These are phyloP conservation scores for Candida montana DNA, from an alignment of 805 yeast species.

Conservation along the genomic window DNA sequence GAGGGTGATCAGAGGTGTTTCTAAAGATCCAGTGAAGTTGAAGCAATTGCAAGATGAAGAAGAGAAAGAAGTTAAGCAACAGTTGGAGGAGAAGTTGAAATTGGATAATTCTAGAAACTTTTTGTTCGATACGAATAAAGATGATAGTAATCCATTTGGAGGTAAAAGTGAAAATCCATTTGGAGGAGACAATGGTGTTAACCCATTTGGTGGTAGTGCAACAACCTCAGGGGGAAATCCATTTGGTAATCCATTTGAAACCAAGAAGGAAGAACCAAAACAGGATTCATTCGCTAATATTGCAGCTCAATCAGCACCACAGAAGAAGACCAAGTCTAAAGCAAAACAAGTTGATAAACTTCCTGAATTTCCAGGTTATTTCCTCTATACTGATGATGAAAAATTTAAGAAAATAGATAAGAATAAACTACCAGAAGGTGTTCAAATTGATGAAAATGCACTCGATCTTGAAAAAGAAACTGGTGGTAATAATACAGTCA, in stretches of 20 bases:
- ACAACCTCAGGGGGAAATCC: too few relatives aligned
- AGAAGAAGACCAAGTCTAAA: slow-evolving; percentile 15
- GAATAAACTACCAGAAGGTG: slow-evolving; percentile 42
- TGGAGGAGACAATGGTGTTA: slow-evolving; percentile 22
- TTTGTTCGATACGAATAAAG: slow-evolving; percentile 26
- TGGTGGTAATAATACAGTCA: slow-evolving; percentile 18
- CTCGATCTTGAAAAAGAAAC: slow-evolving; percentile 38
- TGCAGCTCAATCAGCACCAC: slow-evolving; percentile 26
- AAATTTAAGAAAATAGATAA: slow-evolving; percentile 41
- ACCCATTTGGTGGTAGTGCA: slow-evolving; percentile 19
- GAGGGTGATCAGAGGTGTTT: slow-evolving; percentile 71
- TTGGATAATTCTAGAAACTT: slow-evolving; percentile 37
- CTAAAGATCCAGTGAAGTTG: slow-evolving; percentile 49
- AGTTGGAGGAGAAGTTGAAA: slow-evolving; percentile 39
- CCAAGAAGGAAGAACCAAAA: slow-evolving; percentile 2
- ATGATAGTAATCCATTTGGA: slow-evolving; percentile 37
- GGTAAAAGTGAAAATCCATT: slow-evolving; percentile 39
- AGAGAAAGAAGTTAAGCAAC: slow-evolving; percentile 35
- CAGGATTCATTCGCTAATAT: slow-evolving; percentile 28
- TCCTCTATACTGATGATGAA: slow-evolving; percentile 71
- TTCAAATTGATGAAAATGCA: slow-evolving; percentile 47
- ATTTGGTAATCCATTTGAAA: not conserved
- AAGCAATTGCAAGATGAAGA: slow-evolving; percentile 34
- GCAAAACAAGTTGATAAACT: slow-evolving; percentile 23
- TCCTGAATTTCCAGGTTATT: slow-evolving; percentile 59